Percentiles rank a stretch among this genome's conserved stretches.
Evolutionary conservation across 768 basidiomycete genomes (phyloP).

Genomic region (Galerina marginata): DNA sequence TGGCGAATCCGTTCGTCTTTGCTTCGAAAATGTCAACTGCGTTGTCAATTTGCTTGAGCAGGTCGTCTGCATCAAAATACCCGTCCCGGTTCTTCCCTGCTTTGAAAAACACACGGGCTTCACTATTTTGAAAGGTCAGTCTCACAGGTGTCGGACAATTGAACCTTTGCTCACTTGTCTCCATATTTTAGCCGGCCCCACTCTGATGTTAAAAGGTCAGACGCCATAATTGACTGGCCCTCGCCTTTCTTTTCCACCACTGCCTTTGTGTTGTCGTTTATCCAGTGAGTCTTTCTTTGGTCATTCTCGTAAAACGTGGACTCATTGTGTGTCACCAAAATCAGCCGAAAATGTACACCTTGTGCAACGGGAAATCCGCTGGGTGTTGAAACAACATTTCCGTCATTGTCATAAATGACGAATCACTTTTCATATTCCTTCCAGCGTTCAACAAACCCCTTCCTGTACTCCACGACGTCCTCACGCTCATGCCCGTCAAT

Average conservation of each 20-base stretch:
- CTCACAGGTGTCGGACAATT: background rate
- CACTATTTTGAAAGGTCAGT: background rate
- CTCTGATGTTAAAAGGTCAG: conserved; percentile 38
- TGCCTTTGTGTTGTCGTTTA: conserved; percentile 23
- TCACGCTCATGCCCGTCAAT: conserved; percentile 42
- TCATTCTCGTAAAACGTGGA: conserved; percentile 46
- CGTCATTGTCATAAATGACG: conserved; percentile 31
- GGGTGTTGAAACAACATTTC: conserved; percentile 18
- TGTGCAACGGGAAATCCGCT: conserved; percentile 26
- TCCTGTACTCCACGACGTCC: conserved; percentile 41
- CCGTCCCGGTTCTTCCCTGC: conserved; percentile 38
- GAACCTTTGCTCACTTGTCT: conserved; percentile 21
- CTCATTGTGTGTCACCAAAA: conserved; percentile 39
- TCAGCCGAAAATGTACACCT: conserved; percentile 19
- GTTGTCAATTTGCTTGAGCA: conserved; percentile 27
- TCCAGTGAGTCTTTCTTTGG: conserved; percentile 32
- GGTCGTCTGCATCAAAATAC: conserved; percentile 31
- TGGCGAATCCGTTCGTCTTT: conserved; percentile 27
- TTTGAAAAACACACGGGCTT: conserved; percentile 17
- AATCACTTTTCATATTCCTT: conserved; percentile 31
- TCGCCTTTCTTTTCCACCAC: conserved; percentile 39
- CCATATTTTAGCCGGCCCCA: conserved; percentile 31
- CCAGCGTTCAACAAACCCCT: conserved; percentile 30
- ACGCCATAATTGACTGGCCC: conserved; percentile 39
- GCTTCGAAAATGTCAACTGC: conserved; percentile 39